A percentile compares a stretch with the other conserved stretches of the same genome.
phyloP scores from a whole-genome alignment of 176 grass and related monocot genomes.

The Zea mays region DNA sequence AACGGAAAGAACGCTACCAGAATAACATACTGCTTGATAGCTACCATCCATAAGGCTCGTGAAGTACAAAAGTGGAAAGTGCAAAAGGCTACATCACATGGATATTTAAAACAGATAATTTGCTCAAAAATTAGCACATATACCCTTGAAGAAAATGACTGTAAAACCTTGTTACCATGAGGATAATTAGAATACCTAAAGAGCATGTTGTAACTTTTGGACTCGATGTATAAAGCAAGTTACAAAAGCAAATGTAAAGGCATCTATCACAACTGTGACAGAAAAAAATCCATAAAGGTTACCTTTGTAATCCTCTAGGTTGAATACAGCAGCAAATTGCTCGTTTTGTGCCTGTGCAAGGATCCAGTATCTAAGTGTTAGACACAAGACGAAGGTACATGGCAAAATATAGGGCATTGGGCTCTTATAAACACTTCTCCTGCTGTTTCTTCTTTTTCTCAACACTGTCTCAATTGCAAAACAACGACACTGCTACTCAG shows the following conservation, averaged over 20 bases:
- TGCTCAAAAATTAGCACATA: constrained; percentile 6
- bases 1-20: not conserved
- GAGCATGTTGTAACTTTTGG: not conserved
- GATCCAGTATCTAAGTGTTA: constrained; percentile 16
- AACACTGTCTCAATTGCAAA: constrained; percentile 11
- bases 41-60: not conserved
- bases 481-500: not conserved
- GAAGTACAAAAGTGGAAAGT: not conserved
- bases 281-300: not conserved
- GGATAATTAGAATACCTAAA: constrained; percentile 4
- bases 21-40: not conserved
- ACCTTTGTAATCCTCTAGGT: constrained; percentile 97
- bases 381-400: constrained; percentile 25
- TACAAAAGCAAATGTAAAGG: not conserved
- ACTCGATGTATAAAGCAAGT: constrained; percentile 14
- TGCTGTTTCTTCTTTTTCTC: not conserved
- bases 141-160: not conserved
- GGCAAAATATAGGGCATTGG: constrained; percentile 6
- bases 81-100: constrained; percentile 1
- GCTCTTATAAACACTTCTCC: constrained; percentile 15
- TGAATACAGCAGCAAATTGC: constrained; percentile 84
- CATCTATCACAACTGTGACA: not conserved
- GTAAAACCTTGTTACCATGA: not conserved
- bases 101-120: constrained; percentile 30
- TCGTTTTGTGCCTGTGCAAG: constrained; percentile 80